These are phyloP conservation scores for Salix purpurea DNA, from an alignment of 345 rosid species.

Conservation along the genomic window DNA sequence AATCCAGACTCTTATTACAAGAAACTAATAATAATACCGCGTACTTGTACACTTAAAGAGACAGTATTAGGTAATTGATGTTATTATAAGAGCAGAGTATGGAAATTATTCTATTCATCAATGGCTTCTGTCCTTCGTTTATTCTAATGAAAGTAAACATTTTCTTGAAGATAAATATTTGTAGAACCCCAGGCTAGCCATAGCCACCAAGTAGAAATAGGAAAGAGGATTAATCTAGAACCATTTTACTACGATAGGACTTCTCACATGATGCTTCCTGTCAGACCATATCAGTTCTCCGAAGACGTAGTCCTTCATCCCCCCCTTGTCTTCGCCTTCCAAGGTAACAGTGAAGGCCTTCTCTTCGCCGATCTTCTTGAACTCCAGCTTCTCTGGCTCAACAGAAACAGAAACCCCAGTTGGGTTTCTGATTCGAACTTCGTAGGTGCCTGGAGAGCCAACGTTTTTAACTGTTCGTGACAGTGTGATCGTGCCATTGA, in stretches of 20 bases:
- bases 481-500: slow-evolving; percentile 16
- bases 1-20: no score
- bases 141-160: neutral
- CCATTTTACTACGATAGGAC: slow-evolving; percentile 26
- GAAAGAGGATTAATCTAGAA: neutral
- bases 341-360: slow-evolving; percentile 13
- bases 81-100: no score
- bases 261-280: slow-evolving; percentile 16
- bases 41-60: no score
- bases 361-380: slow-evolving; percentile 22
- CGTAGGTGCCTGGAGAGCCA: slow-evolving; percentile 16
- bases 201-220: neutral
- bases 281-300: slow-evolving; percentile 27
- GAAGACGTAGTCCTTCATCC: slow-evolving; percentile 32
- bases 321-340: slow-evolving; percentile 7
- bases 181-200: neutral
- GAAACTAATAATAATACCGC: no score
- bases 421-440: slow-evolving; percentile 8
- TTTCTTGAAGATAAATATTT: neutral
- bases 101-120: neutral
- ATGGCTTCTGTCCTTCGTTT: neutral
- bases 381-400: slow-evolving; percentile 16
- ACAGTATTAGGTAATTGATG: neutral
- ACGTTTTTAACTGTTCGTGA: slow-evolving; percentile 26
- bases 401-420: slow-evolving; percentile 17